These are phyloP conservation scores for Xylariaceae sp. DNA, from an alignment of 2,329 filamentous ascomycete genomes.

Conservation along the genomic window DNA sequence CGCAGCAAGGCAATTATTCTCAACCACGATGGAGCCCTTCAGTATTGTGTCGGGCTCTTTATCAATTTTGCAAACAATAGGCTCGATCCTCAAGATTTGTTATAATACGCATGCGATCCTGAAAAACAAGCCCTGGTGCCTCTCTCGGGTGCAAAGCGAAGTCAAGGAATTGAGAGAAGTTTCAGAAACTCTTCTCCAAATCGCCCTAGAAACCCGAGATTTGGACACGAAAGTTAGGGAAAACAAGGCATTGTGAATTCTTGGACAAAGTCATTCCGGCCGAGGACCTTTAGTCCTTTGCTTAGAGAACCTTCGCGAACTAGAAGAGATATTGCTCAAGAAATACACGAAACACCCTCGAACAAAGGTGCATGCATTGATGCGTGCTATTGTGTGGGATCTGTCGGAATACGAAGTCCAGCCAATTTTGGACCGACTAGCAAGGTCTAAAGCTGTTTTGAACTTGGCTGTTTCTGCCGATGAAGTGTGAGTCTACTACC, in stretches of 20 bases:
- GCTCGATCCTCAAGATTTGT: constrained; percentile 6
- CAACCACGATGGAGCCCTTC: constrained; percentile 9
- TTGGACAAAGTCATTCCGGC: constrained; percentile 4
- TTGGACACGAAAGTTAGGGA: neutral
- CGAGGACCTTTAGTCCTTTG: constrained; percentile 3
- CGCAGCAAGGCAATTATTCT: too few relatives aligned
- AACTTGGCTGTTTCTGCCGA: constrained; percentile 7
- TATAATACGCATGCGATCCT: constrained; percentile 8
- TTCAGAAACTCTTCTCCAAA: constrained; percentile 4
- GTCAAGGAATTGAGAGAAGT: constrained; percentile 3
- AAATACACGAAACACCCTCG: constrained; percentile 1
- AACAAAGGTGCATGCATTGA: constrained; percentile 3
- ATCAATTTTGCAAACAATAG: constrained; percentile 2
- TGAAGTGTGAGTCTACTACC: neutral
- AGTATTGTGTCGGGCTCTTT: constrained; percentile 3
- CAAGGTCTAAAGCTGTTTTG: constrained; percentile 7
- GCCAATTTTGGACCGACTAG: constrained; percentile 3
- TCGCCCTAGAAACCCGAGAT: constrained; percentile 1
- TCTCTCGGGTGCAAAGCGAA: constrained; percentile 6
- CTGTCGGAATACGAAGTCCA: constrained; percentile 4
- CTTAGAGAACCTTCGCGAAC: constrained; percentile 2
- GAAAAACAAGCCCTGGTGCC: constrained; percentile 4
- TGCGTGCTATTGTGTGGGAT: constrained; percentile 4
- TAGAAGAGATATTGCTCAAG: neutral
- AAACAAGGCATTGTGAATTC: neutral